These are phyloP conservation scores for Amauroascus niger DNA, from an alignment of 2,329 filamentous ascomycete genomes.

Conservation along the genomic window DNA sequence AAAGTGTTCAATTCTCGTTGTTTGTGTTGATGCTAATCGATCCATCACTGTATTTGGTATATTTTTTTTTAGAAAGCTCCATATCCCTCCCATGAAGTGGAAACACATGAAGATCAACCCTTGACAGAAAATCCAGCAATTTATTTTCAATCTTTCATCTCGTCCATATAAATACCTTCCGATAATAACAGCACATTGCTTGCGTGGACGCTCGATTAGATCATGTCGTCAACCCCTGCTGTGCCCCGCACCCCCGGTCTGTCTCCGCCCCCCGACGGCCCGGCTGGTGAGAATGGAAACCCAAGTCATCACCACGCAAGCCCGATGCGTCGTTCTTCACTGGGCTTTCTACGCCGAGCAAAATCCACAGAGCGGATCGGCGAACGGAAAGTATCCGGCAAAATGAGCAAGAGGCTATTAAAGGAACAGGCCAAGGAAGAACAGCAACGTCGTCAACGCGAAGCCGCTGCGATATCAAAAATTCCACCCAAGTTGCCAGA, in stretches of 20 bases:
- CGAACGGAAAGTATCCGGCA: constrained; percentile 40
- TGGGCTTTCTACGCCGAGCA: constrained; percentile 55
- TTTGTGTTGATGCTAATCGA: constrained; percentile 2
- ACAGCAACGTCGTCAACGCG: constrained; percentile 46
- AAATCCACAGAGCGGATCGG: constrained; percentile 56
- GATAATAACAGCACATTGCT: background rate
- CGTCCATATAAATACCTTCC: background rate
- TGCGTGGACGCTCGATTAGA: background rate
- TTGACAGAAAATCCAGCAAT: background rate
- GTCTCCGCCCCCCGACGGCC: constrained; percentile 11
- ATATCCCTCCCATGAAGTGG: constrained; percentile 1
- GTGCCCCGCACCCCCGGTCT: constrained; percentile 6
- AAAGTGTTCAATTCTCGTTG: background rate
- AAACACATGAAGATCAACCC: background rate
- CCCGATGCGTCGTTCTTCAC: constrained; percentile 39
- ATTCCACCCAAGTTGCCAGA: constrained; percentile 49
- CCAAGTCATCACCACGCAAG: background rate
- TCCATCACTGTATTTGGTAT: background rate
- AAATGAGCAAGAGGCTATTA: constrained; percentile 30
- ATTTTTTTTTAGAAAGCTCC: background rate
- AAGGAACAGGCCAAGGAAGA: constrained; percentile 40
- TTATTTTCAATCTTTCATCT: background rate
- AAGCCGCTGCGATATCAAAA: constrained; percentile 47
- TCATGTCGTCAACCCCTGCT: constrained; percentile 10
- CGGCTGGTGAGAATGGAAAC: constrained; percentile 10